phyloP scores from a whole-genome alignment of 306 rosid genomes.

The Medicago arabica region DNA sequence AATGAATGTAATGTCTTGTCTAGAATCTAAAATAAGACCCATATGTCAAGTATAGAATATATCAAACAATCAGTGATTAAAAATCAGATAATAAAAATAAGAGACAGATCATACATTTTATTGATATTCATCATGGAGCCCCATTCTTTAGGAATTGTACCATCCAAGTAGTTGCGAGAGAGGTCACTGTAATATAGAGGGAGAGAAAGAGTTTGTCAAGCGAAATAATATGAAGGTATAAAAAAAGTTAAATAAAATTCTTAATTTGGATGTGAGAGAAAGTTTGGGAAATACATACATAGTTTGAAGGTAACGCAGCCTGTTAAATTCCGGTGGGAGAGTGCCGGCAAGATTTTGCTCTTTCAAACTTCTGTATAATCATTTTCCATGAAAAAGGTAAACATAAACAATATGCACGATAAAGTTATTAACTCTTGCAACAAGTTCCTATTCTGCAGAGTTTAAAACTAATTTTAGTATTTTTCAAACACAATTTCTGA shows the following conservation, averaged over 20 bases:
- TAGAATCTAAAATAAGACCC: background rate
- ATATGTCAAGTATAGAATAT: background rate
- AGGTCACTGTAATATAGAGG: slow-evolving; percentile 50
- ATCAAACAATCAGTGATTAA: too few species aligned
- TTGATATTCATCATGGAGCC: slow-evolving; percentile 49
- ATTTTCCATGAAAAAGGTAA: background rate
- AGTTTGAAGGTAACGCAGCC: slow-evolving; percentile 51
- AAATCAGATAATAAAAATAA: background rate
- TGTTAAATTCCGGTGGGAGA: slow-evolving; percentile 55
- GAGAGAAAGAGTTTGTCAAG: background rate
- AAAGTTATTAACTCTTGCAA: background rate
- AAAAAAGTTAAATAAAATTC: background rate
- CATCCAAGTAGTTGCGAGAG: slow-evolving; percentile 60
- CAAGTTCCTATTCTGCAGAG: background rate
- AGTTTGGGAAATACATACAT: slow-evolving; percentile 47
- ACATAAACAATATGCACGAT: background rate
- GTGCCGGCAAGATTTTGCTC: slow-evolving; percentile 54
- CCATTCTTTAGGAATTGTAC: slow-evolving; percentile 69
- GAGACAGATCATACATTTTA: slow-evolving; percentile 45
- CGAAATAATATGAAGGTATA: background rate
- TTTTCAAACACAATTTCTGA: too few species aligned
- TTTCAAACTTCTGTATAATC: slow-evolving; percentile 45
- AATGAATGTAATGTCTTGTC: background rate
- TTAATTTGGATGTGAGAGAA: background rate
- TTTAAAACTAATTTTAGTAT: background rate